Conservation (phyloP, 495 filamentous ascomycete genomes). For the Aspergillus indologenus region DNA sequence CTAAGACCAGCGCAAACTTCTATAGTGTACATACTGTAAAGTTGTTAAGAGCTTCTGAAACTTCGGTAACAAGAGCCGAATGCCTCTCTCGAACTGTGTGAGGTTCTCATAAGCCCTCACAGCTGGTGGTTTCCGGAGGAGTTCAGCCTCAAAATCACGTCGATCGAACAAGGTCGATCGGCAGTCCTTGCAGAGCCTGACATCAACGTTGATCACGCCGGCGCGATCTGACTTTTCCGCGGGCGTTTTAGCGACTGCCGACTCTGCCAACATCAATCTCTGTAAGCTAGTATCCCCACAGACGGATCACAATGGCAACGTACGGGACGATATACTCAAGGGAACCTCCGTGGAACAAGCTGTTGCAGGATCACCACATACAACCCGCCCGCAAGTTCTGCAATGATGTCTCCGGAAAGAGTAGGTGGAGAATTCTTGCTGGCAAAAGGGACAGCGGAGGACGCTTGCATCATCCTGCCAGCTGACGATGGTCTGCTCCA, state of each 20-base stretch:
- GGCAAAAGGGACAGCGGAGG: constrained; percentile 81
- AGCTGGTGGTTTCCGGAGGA: constrained; percentile 66
- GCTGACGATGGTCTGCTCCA: constrained; percentile 88
- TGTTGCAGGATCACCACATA: constrained; percentile 82
- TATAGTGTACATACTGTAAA: constrained; percentile 53
- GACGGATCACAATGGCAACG: constrained; percentile 22
- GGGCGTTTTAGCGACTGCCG: constrained; percentile 40
- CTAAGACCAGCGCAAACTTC: constrained; percentile 5
- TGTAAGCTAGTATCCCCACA: constrained; percentile 19
- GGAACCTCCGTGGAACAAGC: constrained; percentile 82
- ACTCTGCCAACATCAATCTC: neutral
- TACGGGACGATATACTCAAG: constrained; percentile 70
- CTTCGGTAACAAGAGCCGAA: constrained; percentile 75
- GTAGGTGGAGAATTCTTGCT: constrained; percentile 89
- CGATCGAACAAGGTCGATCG: constrained; percentile 78
- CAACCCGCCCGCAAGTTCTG: constrained; percentile 84
- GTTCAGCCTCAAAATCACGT: constrained; percentile 72
- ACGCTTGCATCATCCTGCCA: constrained; percentile 93
- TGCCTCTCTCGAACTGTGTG: constrained; percentile 84
- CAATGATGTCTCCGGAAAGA: constrained; percentile 92
- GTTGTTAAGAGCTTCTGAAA: constrained; percentile 78
- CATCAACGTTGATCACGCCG: constrained; percentile 64
- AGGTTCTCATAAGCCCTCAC: constrained; percentile 84
- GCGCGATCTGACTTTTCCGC: constrained; percentile 57
- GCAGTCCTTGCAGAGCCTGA: constrained; percentile 92